A percentile compares a stretch with the other conserved stretches of the same genome.
These are phyloP conservation scores for Colletotrichum tabaci DNA, from an alignment of 2,329 filamentous ascomycete genomes.

Conservation along the genomic window DNA sequence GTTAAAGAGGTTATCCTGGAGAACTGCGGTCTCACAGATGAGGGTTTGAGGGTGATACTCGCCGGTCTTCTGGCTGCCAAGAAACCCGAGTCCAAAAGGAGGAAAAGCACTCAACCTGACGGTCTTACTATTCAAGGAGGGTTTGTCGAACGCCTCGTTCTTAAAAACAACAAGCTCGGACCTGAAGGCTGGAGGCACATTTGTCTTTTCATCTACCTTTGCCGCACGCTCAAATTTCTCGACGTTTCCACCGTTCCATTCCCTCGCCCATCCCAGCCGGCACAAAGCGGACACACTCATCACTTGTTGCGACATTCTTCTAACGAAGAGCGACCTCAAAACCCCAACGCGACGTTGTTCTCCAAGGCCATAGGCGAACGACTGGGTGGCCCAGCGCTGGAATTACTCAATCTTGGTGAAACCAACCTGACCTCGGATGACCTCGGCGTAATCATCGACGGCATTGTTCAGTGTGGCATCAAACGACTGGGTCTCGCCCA, in stretches of 20 bases:
- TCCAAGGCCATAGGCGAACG: conserved; percentile 83
- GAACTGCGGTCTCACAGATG: conserved; percentile 88
- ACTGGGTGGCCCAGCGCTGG: conserved; percentile 80
- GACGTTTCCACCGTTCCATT: conserved; percentile 91
- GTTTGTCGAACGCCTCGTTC: conserved; percentile 86
- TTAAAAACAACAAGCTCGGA: conserved; percentile 94
- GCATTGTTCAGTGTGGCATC: conserved; percentile 83
- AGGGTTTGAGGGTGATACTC: conserved; percentile 87
- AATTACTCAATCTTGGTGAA: conserved; percentile 87
- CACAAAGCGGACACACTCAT: conserved; percentile 45
- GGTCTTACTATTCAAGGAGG: conserved; percentile 70
- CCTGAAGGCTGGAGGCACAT: conserved; percentile 93
- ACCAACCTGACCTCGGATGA: conserved; percentile 81
- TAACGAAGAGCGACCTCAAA: conserved; percentile 47
- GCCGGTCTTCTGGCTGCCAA: conserved; percentile 88
- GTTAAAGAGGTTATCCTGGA: conserved; percentile 89
- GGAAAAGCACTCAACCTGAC: conserved; percentile 57
- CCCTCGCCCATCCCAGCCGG: conserved; percentile 58
- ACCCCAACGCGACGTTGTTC: conserved; percentile 67
- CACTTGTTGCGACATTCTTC: conserved; percentile 50
- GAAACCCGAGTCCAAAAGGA: conserved; percentile 70
- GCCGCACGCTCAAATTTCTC: conserved; percentile 85
- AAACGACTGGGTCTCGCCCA: conserved; percentile 86
- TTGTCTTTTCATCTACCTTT: conserved; percentile 91
- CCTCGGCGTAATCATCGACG: conserved; percentile 84